These are phyloP conservation scores for Cadophora malorum DNA, from an alignment of 2,329 filamentous ascomycete genomes.

Conservation along the genomic window DNA sequence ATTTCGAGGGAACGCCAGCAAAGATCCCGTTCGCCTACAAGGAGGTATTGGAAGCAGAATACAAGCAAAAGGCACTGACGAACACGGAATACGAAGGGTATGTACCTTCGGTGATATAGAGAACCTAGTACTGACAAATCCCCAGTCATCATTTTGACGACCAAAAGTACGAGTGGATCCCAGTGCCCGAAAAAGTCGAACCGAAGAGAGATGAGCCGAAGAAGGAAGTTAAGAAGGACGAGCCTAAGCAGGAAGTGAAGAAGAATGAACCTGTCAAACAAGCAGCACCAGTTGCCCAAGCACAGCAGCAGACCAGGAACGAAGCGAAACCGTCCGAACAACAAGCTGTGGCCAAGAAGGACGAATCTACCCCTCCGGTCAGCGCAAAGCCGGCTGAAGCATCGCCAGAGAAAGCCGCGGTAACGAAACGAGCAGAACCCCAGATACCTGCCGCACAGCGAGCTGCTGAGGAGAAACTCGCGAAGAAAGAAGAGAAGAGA, in stretches of 20 bases:
- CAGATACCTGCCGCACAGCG: slow-evolving; percentile 15
- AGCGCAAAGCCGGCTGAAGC: background rate
- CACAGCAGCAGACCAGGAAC: slow-evolving; percentile 13
- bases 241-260: slow-evolving; percentile 12
- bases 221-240: background rate
- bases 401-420: background rate
- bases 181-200: slow-evolving; percentile 30
- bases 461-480: slow-evolving; percentile 37
- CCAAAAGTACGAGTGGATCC: slow-evolving; percentile 47
- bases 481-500: slow-evolving; percentile 25
- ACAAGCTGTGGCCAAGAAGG: slow-evolving; percentile 3
- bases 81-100: slow-evolving; percentile 60
- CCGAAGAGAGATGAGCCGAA: slow-evolving; percentile 9
- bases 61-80: slow-evolving; percentile 57
- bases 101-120: slow-evolving; percentile 34
- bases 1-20: slow-evolving; percentile 69
- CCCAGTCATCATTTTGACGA: slow-evolving; percentile 52
- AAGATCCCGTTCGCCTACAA: slow-evolving; percentile 70
- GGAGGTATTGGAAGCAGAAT: slow-evolving; percentile 64
- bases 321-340: slow-evolving; percentile 4
- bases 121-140: background rate
- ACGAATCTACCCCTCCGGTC: slow-evolving; percentile 15
- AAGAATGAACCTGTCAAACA: slow-evolving; percentile 2
- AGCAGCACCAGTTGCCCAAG: slow-evolving; percentile 2
- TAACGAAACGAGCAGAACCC: slow-evolving; percentile 13